A percentile compares a stretch with the other conserved stretches of the same genome.
These are phyloP conservation scores for Microbotryum lychnidis-dioicae DNA, from an alignment of 1,284 basidiomycete genomes.

Conservation along the genomic window DNA sequence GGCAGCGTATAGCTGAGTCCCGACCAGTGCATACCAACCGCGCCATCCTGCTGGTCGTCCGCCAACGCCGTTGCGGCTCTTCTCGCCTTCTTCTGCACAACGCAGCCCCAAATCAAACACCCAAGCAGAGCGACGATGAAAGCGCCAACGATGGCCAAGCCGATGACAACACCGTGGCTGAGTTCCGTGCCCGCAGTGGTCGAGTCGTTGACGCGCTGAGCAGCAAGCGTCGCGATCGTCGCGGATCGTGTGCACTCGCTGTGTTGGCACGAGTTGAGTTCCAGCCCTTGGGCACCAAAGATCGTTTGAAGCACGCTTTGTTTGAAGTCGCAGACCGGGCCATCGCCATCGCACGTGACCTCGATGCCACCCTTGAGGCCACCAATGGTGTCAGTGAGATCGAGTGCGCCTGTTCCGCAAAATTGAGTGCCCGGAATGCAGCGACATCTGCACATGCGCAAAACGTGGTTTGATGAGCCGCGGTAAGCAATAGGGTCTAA, in stretches of 20 bases:
- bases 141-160: constrained; percentile 67
- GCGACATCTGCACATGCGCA: constrained; percentile 46
- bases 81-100: constrained; percentile 55
- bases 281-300: constrained; percentile 64
- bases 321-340: constrained; percentile 62
- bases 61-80: constrained; percentile 49
- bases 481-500: neutral
- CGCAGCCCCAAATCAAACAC: constrained; percentile 54
- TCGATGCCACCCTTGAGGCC: constrained; percentile 46
- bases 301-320: constrained; percentile 56
- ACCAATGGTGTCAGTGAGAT: constrained; percentile 56
- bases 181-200: constrained; percentile 41
- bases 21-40: constrained; percentile 58
- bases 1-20: constrained; percentile 54
- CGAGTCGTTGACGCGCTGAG: constrained; percentile 30
- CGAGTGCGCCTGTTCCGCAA: constrained; percentile 53
- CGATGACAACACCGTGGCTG: constrained; percentile 73
- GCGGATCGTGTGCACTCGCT: constrained; percentile 78
- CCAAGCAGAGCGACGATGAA: constrained; percentile 54
- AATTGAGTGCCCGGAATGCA: constrained; percentile 62
- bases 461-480: neutral
- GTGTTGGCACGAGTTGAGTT: constrained; percentile 60
- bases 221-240: constrained; percentile 54
- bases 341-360: constrained; percentile 55
- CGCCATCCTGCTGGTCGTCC: constrained; percentile 27